These are phyloP conservation scores for Saccharomycopsis amapae DNA, from an alignment of 805 yeast genomes.

Conservation along the genomic window DNA sequence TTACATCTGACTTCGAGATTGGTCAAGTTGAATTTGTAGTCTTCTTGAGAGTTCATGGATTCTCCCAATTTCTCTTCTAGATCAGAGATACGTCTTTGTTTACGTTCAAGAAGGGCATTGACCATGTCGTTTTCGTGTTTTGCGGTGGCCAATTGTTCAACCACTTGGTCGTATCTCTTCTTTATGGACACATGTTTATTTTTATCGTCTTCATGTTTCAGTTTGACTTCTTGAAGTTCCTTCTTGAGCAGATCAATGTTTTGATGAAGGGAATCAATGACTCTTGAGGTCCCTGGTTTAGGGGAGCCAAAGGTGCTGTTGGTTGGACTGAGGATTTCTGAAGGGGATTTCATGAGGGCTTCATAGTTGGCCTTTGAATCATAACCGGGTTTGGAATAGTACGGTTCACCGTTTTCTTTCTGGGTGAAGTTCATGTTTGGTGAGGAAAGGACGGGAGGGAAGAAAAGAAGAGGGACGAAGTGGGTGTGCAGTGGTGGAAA, in stretches of 20 bases:
- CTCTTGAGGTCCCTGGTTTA: conserved; percentile 21
- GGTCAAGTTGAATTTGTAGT: conserved; percentile 42
- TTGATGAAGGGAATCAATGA: conserved; percentile 30
- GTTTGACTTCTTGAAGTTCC: conserved; percentile 35
- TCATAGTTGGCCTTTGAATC: conserved; percentile 1
- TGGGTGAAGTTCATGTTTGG: conserved; percentile 13
- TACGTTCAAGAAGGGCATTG: conserved; percentile 58
- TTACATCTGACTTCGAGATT: conserved; percentile 43
- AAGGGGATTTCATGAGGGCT: conserved; percentile 11
- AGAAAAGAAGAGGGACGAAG: not conserved
- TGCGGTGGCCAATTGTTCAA: conserved; percentile 60
- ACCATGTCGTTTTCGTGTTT: conserved; percentile 75
- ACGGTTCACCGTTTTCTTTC: conserved; percentile 11
- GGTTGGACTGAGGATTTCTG: conserved; percentile 10
- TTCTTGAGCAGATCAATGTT: conserved; percentile 46
- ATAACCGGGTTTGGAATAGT: not conserved
- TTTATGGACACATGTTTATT: conserved; percentile 44
- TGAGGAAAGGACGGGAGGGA: not conserved
- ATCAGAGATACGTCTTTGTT: conserved; percentile 61
- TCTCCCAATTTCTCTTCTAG: conserved; percentile 53
- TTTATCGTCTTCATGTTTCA: conserved; percentile 40
- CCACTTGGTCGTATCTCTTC: conserved; percentile 44
- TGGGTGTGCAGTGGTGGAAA: no score
- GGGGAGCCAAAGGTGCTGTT: conserved; percentile 13
- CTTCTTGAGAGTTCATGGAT: conserved; percentile 40